A percentile compares a stretch with the other conserved stretches of the same genome.
Evolutionary conservation across 352 stramenopile species (phyloP).

Genomic region (Pythium rishiriense): DNA sequence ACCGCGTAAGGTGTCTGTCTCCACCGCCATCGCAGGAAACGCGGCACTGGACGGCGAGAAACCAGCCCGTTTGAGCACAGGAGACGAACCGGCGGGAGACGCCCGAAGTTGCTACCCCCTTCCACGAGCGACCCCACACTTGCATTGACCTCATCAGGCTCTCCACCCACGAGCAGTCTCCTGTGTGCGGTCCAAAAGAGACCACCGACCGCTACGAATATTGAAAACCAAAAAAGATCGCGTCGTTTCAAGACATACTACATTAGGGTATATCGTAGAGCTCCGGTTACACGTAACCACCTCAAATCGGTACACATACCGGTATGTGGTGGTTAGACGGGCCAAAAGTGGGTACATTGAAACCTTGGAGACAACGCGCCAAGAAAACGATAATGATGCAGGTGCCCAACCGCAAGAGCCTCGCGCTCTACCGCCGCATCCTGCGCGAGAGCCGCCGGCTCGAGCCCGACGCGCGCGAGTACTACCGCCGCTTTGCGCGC

Average conservation of each 20-base stretch:
- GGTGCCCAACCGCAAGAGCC: slow-evolving; percentile 26
- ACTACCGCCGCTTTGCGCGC: slow-evolving; percentile 48
- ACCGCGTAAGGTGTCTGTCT: too few relatives aligned
- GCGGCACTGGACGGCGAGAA: too few relatives aligned
- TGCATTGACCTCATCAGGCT: too few relatives aligned
- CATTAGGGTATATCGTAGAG: neutral
- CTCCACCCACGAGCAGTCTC: neutral
- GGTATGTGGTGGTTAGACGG: too few relatives aligned
- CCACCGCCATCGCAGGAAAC: too few relatives aligned
- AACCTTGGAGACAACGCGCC: neutral
- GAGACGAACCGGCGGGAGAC: too few relatives aligned
- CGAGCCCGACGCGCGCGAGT: slow-evolving; percentile 40
- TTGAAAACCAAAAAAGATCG: too few relatives aligned
- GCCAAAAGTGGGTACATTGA: too few relatives aligned
- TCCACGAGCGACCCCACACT: neutral
- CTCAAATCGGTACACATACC: too few relatives aligned
- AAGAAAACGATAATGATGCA: slow-evolving; percentile 13
- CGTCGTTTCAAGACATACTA: slow-evolving; percentile 2
- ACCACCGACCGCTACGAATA: too few relatives aligned
- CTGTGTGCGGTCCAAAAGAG: neutral
- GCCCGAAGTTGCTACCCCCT: too few relatives aligned
- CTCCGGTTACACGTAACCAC: slow-evolving; percentile 3
- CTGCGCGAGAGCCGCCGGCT: slow-evolving; percentile 42
- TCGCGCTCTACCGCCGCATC: slow-evolving; percentile 47
- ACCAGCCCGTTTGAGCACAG: too few relatives aligned